Base-by-base conservation (phyloP, 1,284 basidiomycete species). In the Ustilago bromivora region DNA sequence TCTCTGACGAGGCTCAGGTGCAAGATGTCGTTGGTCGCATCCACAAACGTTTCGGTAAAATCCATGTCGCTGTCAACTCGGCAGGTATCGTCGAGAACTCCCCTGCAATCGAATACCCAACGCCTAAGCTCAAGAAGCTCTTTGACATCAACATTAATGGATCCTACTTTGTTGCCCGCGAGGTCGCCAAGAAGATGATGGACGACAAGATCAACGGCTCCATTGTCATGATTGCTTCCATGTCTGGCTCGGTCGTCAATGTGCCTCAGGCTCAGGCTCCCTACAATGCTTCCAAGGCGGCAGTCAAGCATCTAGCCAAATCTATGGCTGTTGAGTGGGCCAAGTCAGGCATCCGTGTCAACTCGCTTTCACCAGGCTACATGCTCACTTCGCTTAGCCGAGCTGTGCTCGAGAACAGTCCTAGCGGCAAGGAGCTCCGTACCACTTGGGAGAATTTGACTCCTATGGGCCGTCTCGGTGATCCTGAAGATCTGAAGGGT, bases 91-190 rank as follows among this genome's bases (percentile, higher is more conserved):
- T 94, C 80, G 94, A 97, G 87, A 97, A 97, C 89, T 94, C 92
- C 87, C 89, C 93, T 40, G 95, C 95, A 1, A 90, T 94, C 70
- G 93, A 95, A 90, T 95, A 86, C 64, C 81, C 82, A 13, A 80
- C 81, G 0, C 53, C 92, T 86, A 91, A 91, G 53, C 73, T 85
- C 64, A 76, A 78, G 66, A 84, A 84, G 84, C 88, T 98, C 61
- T 93, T 93, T 83, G 94, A 95, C 84, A 92, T 98, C 89, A 98
- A 98, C 86, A 92, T 98, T 62, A 94, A 96, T 85, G 95, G 95
- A 59, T 90, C 81, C 31, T 84, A 81, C 65, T 96, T 92, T 88
- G 96, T 95, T 36, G 96, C 96, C 4, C 91, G 95, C 34, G 95
- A 98, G 87, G 95, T 93, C 1, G 94, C 94, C 66, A 89, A 89